Evolutionary conservation across 2,329 filamentous ascomycete species (phyloP).

Genomic region (Aspergillus sclerotialis): DNA sequence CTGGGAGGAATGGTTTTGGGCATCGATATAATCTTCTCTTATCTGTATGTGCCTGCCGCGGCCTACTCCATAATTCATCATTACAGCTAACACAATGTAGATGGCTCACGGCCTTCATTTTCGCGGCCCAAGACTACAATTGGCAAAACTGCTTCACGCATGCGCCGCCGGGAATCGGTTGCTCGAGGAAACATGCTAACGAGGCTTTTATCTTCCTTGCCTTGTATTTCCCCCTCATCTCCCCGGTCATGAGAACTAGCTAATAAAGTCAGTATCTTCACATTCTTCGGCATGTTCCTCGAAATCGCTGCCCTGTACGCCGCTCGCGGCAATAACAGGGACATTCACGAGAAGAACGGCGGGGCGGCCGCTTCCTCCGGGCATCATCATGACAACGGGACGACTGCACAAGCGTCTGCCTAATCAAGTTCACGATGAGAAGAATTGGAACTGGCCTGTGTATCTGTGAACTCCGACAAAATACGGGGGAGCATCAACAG

Average conservation of each 20-base stretch:
- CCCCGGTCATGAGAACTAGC: neutral
- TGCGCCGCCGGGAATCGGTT: slow-evolving; percentile 26
- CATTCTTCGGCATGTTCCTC: slow-evolving; percentile 31
- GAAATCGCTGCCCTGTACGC: slow-evolving; percentile 31
- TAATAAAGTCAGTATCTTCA: slow-evolving; percentile 29
- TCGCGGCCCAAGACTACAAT: slow-evolving; percentile 41
- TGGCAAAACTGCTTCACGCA: slow-evolving; percentile 21
- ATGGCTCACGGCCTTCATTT: slow-evolving; percentile 44
- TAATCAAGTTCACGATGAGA: no score
- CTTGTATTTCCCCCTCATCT: slow-evolving; percentile 30
- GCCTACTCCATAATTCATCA: neutral
- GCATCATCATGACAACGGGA: neutral
- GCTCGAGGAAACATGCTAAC: slow-evolving; percentile 33
- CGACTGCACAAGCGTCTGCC: no score
- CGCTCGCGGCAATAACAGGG: slow-evolving; percentile 10
- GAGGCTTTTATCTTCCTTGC: slow-evolving; percentile 40
- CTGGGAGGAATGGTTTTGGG: slow-evolving; percentile 31
- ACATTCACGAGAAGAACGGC: slow-evolving; percentile 17
- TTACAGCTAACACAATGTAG: slow-evolving; percentile 13
- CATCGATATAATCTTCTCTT: slow-evolving; percentile 41
- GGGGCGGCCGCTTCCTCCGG: slow-evolving; percentile 4
- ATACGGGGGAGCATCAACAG: no score
- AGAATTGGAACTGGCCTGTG: no score
- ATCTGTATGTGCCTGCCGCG: slow-evolving; percentile 28
- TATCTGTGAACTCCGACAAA: no score